Conservation (phyloP, 345 rosid genomes). For the Eucalyptus tenuipes region DNA sequence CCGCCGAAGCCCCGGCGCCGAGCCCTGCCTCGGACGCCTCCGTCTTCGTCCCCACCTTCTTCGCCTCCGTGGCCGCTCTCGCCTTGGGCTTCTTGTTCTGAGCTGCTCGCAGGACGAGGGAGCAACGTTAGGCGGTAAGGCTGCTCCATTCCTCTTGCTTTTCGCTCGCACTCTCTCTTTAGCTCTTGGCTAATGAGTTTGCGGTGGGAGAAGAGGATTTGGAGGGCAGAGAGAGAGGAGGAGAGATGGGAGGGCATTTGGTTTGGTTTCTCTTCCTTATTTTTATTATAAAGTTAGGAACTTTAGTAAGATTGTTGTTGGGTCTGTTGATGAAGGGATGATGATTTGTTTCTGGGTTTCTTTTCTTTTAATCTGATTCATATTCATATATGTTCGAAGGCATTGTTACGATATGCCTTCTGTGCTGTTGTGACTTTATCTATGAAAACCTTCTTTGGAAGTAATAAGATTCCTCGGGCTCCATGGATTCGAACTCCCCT, state of each 20-base stretch:
- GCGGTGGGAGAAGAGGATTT: background rate
- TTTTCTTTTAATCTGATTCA: background rate
- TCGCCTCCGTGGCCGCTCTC: slow-evolving; percentile 4
- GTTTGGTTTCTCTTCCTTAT: background rate
- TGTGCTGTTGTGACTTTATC: background rate
- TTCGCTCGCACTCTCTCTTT: background rate
- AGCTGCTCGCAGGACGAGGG: background rate
- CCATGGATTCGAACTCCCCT: background rate
- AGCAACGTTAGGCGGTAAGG: background rate
- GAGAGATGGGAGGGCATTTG: background rate
- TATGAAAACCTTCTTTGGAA: background rate
- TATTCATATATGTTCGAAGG: background rate
- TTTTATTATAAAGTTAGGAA: background rate
- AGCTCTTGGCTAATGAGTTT: background rate
- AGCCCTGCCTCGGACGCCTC: slow-evolving; percentile 6
- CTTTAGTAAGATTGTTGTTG: background rate
- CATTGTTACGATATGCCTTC: background rate
- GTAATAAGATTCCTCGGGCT: background rate
- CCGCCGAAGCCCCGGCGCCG: slow-evolving; percentile 11
- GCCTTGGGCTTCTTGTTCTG: slow-evolving; percentile 3
- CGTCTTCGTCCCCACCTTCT: background rate
- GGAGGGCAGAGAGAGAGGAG: background rate
- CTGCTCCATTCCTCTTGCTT: background rate
- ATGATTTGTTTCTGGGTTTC: background rate
- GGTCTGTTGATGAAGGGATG: background rate